These are phyloP conservation scores for Xylariaceae sp. DNA, from an alignment of 2,329 filamentous ascomycete species.

Conservation along the genomic window DNA sequence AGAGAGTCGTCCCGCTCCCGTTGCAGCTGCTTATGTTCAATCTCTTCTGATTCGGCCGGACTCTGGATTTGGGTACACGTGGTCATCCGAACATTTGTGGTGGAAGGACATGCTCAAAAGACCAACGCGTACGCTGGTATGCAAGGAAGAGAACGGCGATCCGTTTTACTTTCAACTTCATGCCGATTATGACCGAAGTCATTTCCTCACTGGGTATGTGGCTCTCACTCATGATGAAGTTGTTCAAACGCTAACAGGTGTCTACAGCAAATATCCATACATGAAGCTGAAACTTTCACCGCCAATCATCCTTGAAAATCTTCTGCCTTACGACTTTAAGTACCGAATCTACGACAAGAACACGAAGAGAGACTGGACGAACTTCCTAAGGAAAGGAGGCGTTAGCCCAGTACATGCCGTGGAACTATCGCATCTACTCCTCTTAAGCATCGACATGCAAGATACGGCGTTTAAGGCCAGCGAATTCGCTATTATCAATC, in stretches of 20 bases:
- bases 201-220: constrained; percentile 68
- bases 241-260: constrained; percentile 29
- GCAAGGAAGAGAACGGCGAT: constrained; percentile 78
- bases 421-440: constrained; percentile 84
- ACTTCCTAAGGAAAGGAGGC: constrained; percentile 93
- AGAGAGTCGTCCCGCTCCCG: constrained; percentile 81
- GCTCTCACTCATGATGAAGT: not conserved
- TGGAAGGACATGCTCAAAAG: constrained; percentile 87
- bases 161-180: constrained; percentile 98
- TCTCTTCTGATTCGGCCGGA: constrained; percentile 83
- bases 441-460: constrained; percentile 94
- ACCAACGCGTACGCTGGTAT: constrained; percentile 82
- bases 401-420: constrained; percentile 97
- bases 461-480: constrained; percentile 92
- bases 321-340: constrained; percentile 97
- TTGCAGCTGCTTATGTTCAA: constrained; percentile 88
- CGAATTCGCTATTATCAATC: constrained; percentile 96
- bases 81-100: constrained; percentile 84
- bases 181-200: constrained; percentile 74
- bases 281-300: constrained; percentile 91
- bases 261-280: constrained; percentile 71
- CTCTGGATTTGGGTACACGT: constrained; percentile 92
- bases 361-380: constrained; percentile 97
- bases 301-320: constrained; percentile 87
- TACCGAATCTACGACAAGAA: constrained; percentile 99